These are phyloP conservation scores for Ogataea glucozyma DNA, from an alignment of 805 yeast genomes.

Conservation along the genomic window DNA sequence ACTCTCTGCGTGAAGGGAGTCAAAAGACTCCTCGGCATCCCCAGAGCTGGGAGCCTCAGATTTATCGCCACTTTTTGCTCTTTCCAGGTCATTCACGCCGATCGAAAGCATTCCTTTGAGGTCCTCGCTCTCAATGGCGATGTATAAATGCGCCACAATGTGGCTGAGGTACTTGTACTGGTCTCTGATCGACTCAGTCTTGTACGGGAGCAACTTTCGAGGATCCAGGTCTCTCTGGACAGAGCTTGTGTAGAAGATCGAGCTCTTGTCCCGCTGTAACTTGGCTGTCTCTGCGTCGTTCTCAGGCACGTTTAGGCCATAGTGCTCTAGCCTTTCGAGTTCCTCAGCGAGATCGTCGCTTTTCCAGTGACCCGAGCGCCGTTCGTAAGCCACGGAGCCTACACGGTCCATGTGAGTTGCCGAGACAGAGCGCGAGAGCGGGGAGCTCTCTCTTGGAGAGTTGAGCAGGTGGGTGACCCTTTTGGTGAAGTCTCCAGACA, in stretches of 20 bases:
- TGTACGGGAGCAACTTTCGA: conserved; percentile 61
- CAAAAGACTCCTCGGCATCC: too few species aligned
- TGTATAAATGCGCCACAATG: conserved; percentile 76
- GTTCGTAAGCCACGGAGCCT: conserved; percentile 11
- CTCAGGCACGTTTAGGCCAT: conserved; percentile 60
- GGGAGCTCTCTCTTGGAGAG: conserved; percentile 29
- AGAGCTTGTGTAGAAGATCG: conserved; percentile 28
- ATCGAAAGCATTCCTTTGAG: conserved; percentile 68
- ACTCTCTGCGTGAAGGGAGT: conserved; percentile 31
- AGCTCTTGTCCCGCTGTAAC: conserved; percentile 24
- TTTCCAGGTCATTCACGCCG: conserved; percentile 66
- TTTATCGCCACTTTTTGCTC: conserved; percentile 27
- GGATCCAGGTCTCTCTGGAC: conserved; percentile 24
- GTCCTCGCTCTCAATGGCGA: conserved; percentile 74
- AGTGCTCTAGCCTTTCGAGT: conserved; percentile 26
- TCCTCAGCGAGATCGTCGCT: conserved; percentile 21
- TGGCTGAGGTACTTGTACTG: conserved; percentile 74
- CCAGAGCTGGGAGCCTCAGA: conserved; percentile 7
- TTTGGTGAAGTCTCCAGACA: conserved; percentile 14
- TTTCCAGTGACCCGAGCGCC: too few species aligned
- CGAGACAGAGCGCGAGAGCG: conserved; percentile 29
- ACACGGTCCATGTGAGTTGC: conserved; percentile 21
- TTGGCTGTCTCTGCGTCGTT: conserved; percentile 40
- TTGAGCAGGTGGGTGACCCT: conserved; percentile 15
- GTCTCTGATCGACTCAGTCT: conserved; percentile 64